Percentiles rank a stretch among this genome's conserved stretches.
Evolutionary conservation across 768 basidiomycete genomes (phyloP).

Genomic region (Lactarius pseudohatsudake): DNA sequence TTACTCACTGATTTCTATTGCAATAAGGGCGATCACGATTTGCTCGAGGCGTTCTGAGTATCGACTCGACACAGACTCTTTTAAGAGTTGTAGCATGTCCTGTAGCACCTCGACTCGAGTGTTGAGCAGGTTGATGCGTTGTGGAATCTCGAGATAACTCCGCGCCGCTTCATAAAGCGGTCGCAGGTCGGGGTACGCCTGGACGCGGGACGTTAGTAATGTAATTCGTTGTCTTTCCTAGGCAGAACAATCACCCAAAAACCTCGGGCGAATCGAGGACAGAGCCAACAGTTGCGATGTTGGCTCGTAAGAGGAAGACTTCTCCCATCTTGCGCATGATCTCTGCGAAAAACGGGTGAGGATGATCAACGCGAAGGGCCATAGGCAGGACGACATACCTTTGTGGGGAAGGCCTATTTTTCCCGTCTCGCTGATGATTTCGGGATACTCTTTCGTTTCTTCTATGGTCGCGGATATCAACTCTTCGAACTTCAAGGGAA

Average conservation of each 20-base stretch:
- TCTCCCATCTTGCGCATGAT: slow-evolving; percentile 98
- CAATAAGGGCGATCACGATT: slow-evolving; percentile 90
- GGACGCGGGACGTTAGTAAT: slow-evolving; percentile 23
- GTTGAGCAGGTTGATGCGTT: slow-evolving; percentile 89
- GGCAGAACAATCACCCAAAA: slow-evolving; percentile 65
- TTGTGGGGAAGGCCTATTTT: slow-evolving; percentile 90
- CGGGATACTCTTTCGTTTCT: slow-evolving; percentile 95
- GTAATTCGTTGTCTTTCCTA: slow-evolving; percentile 27
- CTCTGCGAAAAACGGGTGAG: slow-evolving; percentile 44
- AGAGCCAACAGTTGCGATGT: slow-evolving; percentile 93
- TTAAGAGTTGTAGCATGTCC: slow-evolving; percentile 94
- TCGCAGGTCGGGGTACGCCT: slow-evolving; percentile 94
- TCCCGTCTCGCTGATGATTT: slow-evolving; percentile 89
- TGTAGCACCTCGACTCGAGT: slow-evolving; percentile 94
- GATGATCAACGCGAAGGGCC: not conserved
- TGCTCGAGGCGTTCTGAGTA: slow-evolving; percentile 91
- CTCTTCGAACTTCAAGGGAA: slow-evolving; percentile 70
- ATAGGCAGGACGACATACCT: slow-evolving; percentile 42
- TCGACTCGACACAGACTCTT: slow-evolving; percentile 89
- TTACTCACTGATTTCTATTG: slow-evolving; percentile 73
- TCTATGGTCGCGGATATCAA: slow-evolving; percentile 91
- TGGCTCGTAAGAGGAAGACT: slow-evolving; percentile 88
- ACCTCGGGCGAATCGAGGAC: slow-evolving; percentile 97
- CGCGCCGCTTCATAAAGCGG: slow-evolving; percentile 92
- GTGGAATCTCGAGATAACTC: slow-evolving; percentile 92